phyloP scores from a whole-genome alignment of 1,284 basidiomycete species.

The Serendipita sp. region DNA sequence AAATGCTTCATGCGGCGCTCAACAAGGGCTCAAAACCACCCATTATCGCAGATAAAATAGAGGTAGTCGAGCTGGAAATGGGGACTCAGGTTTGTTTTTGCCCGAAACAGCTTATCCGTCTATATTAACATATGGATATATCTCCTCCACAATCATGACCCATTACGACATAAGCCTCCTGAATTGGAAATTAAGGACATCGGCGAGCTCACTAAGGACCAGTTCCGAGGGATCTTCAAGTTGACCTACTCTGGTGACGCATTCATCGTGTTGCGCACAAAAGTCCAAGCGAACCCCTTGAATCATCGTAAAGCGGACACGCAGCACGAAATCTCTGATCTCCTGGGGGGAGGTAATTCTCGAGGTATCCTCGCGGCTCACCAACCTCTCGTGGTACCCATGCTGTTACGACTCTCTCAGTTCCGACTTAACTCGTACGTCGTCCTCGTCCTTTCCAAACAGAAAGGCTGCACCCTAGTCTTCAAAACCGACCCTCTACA shows the following conservation, averaged over 20 bases:
- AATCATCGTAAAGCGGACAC: slow-evolving; percentile 80
- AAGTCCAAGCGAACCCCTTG: slow-evolving; percentile 95
- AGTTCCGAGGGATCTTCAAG: slow-evolving; percentile 94
- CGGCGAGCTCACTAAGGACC: slow-evolving; percentile 88
- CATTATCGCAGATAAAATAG: slow-evolving; percentile 93
- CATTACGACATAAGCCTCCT: slow-evolving; percentile 61
- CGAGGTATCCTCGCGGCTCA: slow-evolving; percentile 82
- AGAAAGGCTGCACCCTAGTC: slow-evolving; percentile 95
- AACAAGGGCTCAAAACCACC: slow-evolving; percentile 97
- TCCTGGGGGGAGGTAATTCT: slow-evolving; percentile 29
- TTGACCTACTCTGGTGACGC: slow-evolving; percentile 94
- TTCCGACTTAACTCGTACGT: slow-evolving; percentile 92
- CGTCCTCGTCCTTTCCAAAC: slow-evolving; percentile 91
- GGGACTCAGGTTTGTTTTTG: slow-evolving; percentile 62
- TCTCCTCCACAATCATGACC: not conserved
- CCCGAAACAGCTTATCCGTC: not conserved
- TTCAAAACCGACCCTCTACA: slow-evolving; percentile 99
- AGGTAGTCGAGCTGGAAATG: slow-evolving; percentile 97
- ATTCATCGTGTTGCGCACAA: slow-evolving; percentile 87
- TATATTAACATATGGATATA: too few relatives aligned
- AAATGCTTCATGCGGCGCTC: slow-evolving; percentile 86
- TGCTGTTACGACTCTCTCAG: slow-evolving; percentile 92
- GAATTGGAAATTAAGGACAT: slow-evolving; percentile 97
- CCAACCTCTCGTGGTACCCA: slow-evolving; percentile 88
- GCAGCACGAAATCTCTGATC: slow-evolving; percentile 38